A percentile compares a stretch with the other conserved stretches of the same genome.
Evolutionary conservation across 225 moss, liverwort and hornwort genomes (phyloP).

Genomic region (Polytrichum commune): DNA sequence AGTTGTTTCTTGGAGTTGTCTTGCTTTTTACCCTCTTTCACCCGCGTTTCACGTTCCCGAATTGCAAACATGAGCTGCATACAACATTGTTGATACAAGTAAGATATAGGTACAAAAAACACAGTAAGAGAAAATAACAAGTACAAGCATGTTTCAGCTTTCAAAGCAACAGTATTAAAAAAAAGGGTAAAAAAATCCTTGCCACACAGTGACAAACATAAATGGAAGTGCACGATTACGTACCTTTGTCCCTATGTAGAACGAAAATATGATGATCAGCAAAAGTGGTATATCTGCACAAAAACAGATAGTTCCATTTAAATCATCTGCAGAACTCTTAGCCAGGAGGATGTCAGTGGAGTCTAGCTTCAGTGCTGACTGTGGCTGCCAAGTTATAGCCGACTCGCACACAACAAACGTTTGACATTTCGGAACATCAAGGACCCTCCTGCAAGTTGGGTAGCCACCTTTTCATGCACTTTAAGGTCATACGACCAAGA

Average conservation of each 20-base stretch:
- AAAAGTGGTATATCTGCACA: conserved; percentile 80
- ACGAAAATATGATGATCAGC: conserved; percentile 61
- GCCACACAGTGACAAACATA: conserved; percentile 1
- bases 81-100: conserved; percentile 11
- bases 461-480: too few relatives aligned
- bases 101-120: background rate
- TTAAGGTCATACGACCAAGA: too few relatives aligned
- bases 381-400: too few relatives aligned
- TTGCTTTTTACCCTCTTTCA: conserved; percentile 30
- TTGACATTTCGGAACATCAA: too few relatives aligned
- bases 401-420: too few relatives aligned
- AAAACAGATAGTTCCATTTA: conserved; percentile 14
- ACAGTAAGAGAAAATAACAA: too few relatives aligned
- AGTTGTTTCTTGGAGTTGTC: conserved; percentile 34
- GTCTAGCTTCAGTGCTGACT: too few relatives aligned
- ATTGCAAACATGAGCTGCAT: conserved; percentile 51
- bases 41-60: conserved; percentile 28
- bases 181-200: too few relatives aligned
- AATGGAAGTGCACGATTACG: conserved; percentile 10
- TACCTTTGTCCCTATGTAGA: conserved; percentile 92
- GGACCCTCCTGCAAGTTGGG: too few relatives aligned
- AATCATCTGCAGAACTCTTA: background rate
- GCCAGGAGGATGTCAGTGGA: background rate
- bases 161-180: too few relatives aligned
- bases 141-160: too few relatives aligned